These are phyloP conservation scores for Aspergillus ruber DNA, from an alignment of 2,329 filamentous ascomycete genomes.

Conservation along the genomic window DNA sequence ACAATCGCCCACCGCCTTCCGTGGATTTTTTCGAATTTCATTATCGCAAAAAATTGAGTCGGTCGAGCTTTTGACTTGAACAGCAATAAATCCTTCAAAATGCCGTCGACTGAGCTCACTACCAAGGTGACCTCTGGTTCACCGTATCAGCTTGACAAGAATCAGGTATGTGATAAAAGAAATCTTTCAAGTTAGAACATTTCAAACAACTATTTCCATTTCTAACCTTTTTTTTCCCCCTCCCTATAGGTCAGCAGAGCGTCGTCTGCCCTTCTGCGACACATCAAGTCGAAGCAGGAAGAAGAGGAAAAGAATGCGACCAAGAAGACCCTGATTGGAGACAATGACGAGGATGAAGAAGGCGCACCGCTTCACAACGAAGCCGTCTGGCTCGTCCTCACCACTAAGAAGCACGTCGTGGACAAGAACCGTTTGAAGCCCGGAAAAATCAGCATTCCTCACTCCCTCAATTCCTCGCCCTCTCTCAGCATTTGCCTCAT, in stretches of 20 bases:
- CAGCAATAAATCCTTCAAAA: constrained; percentile 21
- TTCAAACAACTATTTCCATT: neutral
- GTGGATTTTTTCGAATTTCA: constrained; percentile 31
- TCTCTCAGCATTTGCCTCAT: constrained; percentile 75
- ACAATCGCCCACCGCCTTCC: constrained; percentile 32
- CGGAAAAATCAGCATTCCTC: constrained; percentile 70
- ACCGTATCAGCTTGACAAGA: constrained; percentile 44
- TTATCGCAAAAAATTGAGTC: constrained; percentile 23
- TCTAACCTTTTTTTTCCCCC: constrained; percentile 4
- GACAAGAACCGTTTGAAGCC: constrained; percentile 78
- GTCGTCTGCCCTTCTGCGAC: constrained; percentile 52
- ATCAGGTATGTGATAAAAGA: constrained; percentile 32
- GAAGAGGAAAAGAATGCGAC: constrained; percentile 43
- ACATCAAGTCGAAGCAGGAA: constrained; percentile 47
- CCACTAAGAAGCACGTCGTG: constrained; percentile 60
- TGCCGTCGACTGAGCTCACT: constrained; percentile 37
- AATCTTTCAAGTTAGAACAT: neutral
- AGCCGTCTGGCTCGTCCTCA: constrained; percentile 55
- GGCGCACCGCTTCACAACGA: constrained; percentile 42
- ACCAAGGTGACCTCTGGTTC: constrained; percentile 36
- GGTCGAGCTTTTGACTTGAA: constrained; percentile 4
- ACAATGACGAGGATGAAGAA: constrained; percentile 40
- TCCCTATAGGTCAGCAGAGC: constrained; percentile 50
- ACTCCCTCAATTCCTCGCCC: constrained; percentile 63
- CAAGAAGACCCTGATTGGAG: constrained; percentile 51